Evolutionary conservation across 768 basidiomycete genomes (phyloP).

Genomic region (Paxillus rubicundulus): DNA sequence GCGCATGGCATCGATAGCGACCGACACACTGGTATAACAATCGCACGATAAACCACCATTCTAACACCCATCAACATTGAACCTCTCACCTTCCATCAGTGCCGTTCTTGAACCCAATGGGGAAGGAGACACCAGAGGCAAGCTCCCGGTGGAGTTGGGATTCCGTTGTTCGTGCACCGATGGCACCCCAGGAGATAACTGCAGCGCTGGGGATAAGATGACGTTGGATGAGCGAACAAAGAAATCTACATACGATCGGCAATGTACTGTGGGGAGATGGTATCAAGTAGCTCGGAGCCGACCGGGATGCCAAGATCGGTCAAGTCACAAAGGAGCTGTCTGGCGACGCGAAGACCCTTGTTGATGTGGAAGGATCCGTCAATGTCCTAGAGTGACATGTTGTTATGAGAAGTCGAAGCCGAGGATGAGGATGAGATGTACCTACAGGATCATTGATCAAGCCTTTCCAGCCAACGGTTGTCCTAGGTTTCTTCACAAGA

Average conservation of each 20-base stretch:
- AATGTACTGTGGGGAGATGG: slow-evolving; percentile 79
- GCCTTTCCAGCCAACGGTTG: slow-evolving; percentile 98
- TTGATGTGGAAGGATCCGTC: slow-evolving; percentile 95
- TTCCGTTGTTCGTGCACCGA: slow-evolving; percentile 97
- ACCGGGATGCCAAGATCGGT: slow-evolving; percentile 89
- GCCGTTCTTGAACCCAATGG: slow-evolving; percentile 99
- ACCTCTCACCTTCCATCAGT: slow-evolving; percentile 78
- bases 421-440: not conserved
- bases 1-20: slow-evolving; percentile 97
- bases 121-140: slow-evolving; percentile 94
- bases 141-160: slow-evolving; percentile 96
- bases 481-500: slow-evolving; percentile 78
- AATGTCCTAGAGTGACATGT: slow-evolving; percentile 49
- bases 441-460: slow-evolving; percentile 80
- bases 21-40: slow-evolving; percentile 51
- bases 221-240: not conserved
- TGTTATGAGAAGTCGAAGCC: not conserved
- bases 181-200: slow-evolving; percentile 91
- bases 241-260: slow-evolving; percentile 56
- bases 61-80: not conserved
- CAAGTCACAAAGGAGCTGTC: slow-evolving; percentile 89
- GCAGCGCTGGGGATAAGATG: slow-evolving; percentile 1
- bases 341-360: slow-evolving; percentile 87
- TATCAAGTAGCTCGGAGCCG: slow-evolving; percentile 91
- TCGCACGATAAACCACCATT: not conserved